phyloP scores from a whole-genome alignment of 441 rosid genomes.

The Syzygium malaccense region DNA sequence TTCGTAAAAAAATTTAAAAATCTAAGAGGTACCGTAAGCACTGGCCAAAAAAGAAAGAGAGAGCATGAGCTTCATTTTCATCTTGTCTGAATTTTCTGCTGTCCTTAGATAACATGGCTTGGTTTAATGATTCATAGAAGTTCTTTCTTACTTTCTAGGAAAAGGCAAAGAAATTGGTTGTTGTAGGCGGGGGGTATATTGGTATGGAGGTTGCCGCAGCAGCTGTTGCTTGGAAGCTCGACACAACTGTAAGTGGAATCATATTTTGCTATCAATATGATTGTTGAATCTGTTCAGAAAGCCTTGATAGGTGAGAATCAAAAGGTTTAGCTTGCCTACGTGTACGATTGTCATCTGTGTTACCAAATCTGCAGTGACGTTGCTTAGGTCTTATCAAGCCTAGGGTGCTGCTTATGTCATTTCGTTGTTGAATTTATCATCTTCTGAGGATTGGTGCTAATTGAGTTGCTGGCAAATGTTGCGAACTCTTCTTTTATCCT shows the following conservation, averaged over 20 bases:
- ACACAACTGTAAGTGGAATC: constrained; percentile 51
- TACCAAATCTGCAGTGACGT: not conserved
- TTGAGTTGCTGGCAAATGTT: not conserved
- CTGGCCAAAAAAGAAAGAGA: not conserved
- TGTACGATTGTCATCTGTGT: not conserved
- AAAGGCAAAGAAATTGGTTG: constrained; percentile 68
- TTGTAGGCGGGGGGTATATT: constrained; percentile 94
- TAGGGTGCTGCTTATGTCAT: not conserved
- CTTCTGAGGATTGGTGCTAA: not conserved
- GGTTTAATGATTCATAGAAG: not conserved
- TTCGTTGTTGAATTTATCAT: not conserved
- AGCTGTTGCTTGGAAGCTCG: constrained; percentile 88
- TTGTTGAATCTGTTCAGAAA: not conserved
- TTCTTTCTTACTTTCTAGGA: constrained; percentile 32
- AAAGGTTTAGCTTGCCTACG: not conserved
- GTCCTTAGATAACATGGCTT: not conserved
- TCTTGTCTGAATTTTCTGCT: not conserved
- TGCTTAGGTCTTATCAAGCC: not conserved
- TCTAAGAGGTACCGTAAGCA: not conserved
- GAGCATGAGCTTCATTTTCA: not conserved
- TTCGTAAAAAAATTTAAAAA: not conserved
- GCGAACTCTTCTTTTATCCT: not conserved
- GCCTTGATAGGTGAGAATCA: not conserved
- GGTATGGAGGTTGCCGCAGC: constrained; percentile 99
- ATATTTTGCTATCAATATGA: not conserved